phyloP scores from a whole-genome alignment of 331 rosid genomes.

The Quercus phellos region DNA sequence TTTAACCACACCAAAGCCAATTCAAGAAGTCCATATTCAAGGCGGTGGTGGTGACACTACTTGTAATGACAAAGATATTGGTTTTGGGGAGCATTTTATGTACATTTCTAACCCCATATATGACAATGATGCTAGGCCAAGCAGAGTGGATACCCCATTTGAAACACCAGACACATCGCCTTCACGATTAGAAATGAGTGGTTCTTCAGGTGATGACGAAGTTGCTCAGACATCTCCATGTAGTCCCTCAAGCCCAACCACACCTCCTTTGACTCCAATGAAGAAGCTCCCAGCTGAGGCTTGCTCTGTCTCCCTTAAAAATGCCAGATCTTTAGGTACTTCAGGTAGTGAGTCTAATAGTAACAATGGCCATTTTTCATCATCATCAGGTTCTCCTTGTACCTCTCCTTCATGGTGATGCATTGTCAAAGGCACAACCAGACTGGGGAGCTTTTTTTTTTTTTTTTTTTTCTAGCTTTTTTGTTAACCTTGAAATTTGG shows the following conservation, averaged over 20 bases:
- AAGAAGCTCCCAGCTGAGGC: constrained; percentile 78
- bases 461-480: background rate
- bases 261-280: constrained; percentile 83
- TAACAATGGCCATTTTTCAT: constrained; percentile 52
- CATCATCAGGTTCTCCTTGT: constrained; percentile 69
- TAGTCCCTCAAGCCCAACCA: constrained; percentile 26
- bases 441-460: background rate
- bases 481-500: background rate
- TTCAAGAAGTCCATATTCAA: constrained; percentile 24
- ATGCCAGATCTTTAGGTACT: constrained; percentile 50
- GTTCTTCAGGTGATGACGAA: constrained; percentile 47
- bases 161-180: constrained; percentile 89
- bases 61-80: constrained; percentile 6
- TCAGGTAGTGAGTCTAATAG: constrained; percentile 70
- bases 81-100: constrained; percentile 37
- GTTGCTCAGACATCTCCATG: constrained; percentile 18
- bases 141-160: constrained; percentile 54
- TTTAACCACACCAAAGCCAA: constrained; percentile 26
- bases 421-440: constrained; percentile 9
- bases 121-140: constrained; percentile 43
- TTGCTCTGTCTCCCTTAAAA: constrained; percentile 63
- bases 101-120: constrained; percentile 91
- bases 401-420: constrained; percentile 92
- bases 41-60: background rate
- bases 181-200: constrained; percentile 47